Percentiles rank a stretch among this genome's conserved stretches.
Conservation (phyloP, 306 rosid genomes). For the Lathyrus oleraceus region DNA sequence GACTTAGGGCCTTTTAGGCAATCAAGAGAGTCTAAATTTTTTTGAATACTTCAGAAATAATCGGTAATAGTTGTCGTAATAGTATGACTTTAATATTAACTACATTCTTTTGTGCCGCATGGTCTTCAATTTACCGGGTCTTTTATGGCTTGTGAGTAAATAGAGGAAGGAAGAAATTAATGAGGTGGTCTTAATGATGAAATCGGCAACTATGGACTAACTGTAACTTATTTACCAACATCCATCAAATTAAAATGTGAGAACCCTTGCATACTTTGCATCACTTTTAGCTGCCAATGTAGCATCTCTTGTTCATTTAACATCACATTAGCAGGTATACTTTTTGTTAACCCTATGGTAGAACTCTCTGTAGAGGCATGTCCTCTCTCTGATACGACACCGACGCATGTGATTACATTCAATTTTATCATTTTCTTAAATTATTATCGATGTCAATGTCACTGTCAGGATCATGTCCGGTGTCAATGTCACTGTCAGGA, state of each 20-base stretch:
- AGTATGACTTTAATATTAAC: neutral
- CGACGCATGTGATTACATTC: too few relatives aligned
- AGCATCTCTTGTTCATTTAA: neutral
- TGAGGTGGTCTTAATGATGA: neutral
- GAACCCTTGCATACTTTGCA: conserved; percentile 3
- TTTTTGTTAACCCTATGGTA: neutral
- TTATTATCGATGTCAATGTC: too few relatives aligned
- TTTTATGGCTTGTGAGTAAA: neutral
- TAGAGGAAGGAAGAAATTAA: neutral
- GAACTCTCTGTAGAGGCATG: neutral
- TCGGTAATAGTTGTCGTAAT: neutral
- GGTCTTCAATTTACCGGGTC: neutral
- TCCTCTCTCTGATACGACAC: too few relatives aligned
- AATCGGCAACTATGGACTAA: neutral
- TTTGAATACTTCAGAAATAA: neutral
- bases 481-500: too few relatives aligned
- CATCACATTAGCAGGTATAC: neutral
- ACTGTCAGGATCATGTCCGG: too few relatives aligned
- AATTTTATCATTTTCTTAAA: too few relatives aligned
- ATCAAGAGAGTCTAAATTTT: neutral
- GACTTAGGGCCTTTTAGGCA: neutral
- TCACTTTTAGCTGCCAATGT: neutral
- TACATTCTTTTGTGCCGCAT: neutral
- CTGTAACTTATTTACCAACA: neutral
- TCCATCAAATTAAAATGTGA: neutral